Percentiles rank a stretch among this genome's conserved stretches.
phyloP scores from a whole-genome alignment of 495 filamentous ascomycete genomes.

The Penicillium manginii region DNA sequence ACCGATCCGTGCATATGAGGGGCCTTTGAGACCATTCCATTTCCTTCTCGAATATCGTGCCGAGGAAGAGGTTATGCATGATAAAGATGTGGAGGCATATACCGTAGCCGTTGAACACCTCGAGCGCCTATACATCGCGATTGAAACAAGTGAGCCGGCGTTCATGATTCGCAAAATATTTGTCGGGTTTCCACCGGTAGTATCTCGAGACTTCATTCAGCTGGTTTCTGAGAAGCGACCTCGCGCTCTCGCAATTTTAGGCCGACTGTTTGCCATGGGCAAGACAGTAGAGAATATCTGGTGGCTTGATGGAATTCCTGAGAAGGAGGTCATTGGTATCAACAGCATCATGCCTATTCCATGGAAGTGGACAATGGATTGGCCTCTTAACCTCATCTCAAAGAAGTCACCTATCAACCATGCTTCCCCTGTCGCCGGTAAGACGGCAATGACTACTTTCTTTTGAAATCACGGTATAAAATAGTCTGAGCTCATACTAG shows the following conservation, averaged over 20 bases:
- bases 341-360: slow-evolving; percentile 33
- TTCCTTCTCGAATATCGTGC: slow-evolving; percentile 20
- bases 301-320: slow-evolving; percentile 46
- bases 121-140: slow-evolving; percentile 32
- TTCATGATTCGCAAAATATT: slow-evolving; percentile 35
- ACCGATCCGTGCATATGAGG: neutral
- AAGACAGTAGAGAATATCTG: slow-evolving; percentile 35
- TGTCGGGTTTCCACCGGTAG: slow-evolving; percentile 40
- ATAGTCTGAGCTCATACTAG: too few relatives aligned
- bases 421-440: neutral
- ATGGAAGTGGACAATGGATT: slow-evolving; percentile 43
- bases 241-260: slow-evolving; percentile 39
- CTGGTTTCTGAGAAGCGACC: slow-evolving; percentile 37
- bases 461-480: neutral
- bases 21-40: slow-evolving; percentile 18
- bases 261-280: slow-evolving; percentile 42
- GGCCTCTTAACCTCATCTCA: slow-evolving; percentile 33
- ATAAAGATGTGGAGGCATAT: slow-evolving; percentile 36
- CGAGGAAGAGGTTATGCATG: slow-evolving; percentile 22
- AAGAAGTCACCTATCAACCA: neutral
- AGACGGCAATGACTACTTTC: neutral
- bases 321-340: slow-evolving; percentile 42
- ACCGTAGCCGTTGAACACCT: slow-evolving; percentile 35
- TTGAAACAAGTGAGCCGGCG: slow-evolving; percentile 24
- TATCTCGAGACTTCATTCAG: slow-evolving; percentile 34